phyloP scores from a whole-genome alignment of 768 basidiomycete species.

The Leccinellum rugosiceps region DNA sequence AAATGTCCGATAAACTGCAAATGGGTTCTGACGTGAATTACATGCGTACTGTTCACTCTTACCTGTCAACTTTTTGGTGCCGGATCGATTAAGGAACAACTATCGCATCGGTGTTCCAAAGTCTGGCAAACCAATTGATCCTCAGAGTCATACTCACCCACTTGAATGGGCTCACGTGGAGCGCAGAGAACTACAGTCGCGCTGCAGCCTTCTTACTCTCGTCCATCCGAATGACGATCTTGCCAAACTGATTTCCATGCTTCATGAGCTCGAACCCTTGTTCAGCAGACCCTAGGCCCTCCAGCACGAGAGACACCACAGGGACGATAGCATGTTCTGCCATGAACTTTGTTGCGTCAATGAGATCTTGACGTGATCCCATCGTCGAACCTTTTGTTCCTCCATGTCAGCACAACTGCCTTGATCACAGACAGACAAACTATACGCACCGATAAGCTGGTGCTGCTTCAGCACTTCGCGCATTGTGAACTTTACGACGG shows the following conservation, averaged over 20 bases:
- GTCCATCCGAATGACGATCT: slow-evolving; percentile 59
- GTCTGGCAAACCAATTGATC: not conserved
- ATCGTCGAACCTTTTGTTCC: slow-evolving; percentile 67
- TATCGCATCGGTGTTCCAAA: not conserved
- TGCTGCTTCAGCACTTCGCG: slow-evolving; percentile 73
- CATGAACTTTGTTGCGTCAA: slow-evolving; percentile 70
- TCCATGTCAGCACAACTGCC: slow-evolving; percentile 12
- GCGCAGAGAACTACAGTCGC: slow-evolving; percentile 19
- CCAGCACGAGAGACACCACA: slow-evolving; percentile 63
- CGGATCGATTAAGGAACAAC: not conserved
- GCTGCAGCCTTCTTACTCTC: slow-evolving; percentile 20
- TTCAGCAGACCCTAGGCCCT: slow-evolving; percentile 61
- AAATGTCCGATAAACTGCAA: slow-evolving; percentile 12
- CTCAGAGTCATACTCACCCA: not conserved
- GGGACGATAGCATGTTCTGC: slow-evolving; percentile 64
- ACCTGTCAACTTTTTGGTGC: too few species aligned
- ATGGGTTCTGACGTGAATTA: too few species aligned
- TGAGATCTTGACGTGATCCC: slow-evolving; percentile 74
- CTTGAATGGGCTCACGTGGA: not conserved
- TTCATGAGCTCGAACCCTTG: slow-evolving; percentile 70
- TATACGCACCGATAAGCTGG: slow-evolving; percentile 60
- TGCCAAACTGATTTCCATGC: slow-evolving; percentile 65
- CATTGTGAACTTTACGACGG: slow-evolving; percentile 69
- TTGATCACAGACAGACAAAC: not conserved
- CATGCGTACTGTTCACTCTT: too few species aligned